phyloP scores from a whole-genome alignment of 2,329 filamentous ascomycete genomes.

The Aspergillus hortae region DNA sequence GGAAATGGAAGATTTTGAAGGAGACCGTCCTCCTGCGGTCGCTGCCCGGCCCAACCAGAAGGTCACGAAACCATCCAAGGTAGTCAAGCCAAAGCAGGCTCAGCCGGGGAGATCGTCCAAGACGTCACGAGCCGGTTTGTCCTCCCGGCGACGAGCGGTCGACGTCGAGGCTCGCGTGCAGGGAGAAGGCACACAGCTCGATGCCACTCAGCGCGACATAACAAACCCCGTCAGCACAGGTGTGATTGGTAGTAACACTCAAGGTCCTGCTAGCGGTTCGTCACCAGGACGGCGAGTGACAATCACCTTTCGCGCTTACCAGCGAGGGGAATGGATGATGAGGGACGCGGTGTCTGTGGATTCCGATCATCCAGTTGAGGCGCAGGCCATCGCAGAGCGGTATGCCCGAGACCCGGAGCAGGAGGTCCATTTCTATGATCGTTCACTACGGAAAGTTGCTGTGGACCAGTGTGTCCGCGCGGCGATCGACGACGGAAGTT shows the following conservation, averaged over 20 bases:
- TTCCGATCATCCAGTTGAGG: conserved; percentile 6
- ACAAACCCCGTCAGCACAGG: no score
- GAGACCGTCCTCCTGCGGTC: neutral
- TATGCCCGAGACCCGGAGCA: conserved; percentile 12
- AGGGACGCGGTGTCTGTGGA: conserved; percentile 1
- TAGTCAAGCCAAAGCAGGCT: neutral
- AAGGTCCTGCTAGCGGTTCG: neutral
- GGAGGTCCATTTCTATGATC: conserved; percentile 16
- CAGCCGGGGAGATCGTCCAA: neutral
- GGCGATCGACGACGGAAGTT: conserved; percentile 17
- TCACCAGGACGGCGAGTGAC: neutral
- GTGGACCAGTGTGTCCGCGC: conserved; percentile 17
- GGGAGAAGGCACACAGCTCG: no score
- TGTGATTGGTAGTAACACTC: neutral
- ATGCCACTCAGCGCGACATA: no score
- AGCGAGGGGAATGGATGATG: neutral
- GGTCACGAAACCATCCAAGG: neutral
- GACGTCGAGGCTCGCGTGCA: neutral
- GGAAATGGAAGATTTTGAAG: conserved; percentile 2
- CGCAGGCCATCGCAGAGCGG: conserved; percentile 13
- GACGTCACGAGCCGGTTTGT: neutral
- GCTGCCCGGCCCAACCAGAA: conserved; percentile 1
- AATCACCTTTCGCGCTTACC: conserved; percentile 2
- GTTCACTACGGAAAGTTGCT: conserved; percentile 13
- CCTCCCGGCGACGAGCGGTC: neutral